phyloP scores from a whole-genome alignment of 129 eudicot species.

The Flaveria robusta region DNA sequence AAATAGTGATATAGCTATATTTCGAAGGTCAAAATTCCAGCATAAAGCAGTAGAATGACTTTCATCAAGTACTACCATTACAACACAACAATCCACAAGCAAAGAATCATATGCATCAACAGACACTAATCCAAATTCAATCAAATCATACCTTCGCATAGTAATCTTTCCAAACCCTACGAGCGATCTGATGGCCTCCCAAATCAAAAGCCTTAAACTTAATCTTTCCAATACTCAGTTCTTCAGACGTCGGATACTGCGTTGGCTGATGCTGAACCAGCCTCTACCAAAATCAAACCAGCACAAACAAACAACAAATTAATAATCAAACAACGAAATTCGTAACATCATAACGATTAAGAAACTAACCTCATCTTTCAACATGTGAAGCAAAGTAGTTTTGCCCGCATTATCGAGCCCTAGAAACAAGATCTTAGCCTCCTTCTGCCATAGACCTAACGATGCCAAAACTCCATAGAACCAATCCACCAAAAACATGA shows the following conservation, averaged over 20 bases:
- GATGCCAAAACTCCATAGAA: conserved; percentile 92
- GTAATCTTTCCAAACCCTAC: conserved; percentile 88
- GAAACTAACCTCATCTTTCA: conserved; percentile 87
- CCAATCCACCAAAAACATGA: conserved; percentile 95
- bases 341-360: neutral
- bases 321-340: neutral
- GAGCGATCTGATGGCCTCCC: conserved; percentile 95
- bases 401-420: conserved; percentile 99
- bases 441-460: conserved; percentile 93
- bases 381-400: conserved; percentile 94
- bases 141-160: conserved; percentile 55
- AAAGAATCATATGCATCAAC: conserved; percentile 10
- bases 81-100: neutral
- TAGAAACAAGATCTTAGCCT: conserved; percentile 87
- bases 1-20: neutral
- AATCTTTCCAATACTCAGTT: conserved; percentile 79
- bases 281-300: conserved; percentile 48
- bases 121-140: conserved; percentile 3
- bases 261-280: conserved; percentile 87
- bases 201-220: conserved; percentile 93
- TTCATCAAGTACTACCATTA: neutral
- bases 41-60: neutral
- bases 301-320: neutral
- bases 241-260: conserved; percentile 90
- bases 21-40: neutral